These are phyloP conservation scores for Diatrype stigma DNA, from an alignment of 2,329 filamentous ascomycete genomes.

Conservation along the genomic window DNA sequence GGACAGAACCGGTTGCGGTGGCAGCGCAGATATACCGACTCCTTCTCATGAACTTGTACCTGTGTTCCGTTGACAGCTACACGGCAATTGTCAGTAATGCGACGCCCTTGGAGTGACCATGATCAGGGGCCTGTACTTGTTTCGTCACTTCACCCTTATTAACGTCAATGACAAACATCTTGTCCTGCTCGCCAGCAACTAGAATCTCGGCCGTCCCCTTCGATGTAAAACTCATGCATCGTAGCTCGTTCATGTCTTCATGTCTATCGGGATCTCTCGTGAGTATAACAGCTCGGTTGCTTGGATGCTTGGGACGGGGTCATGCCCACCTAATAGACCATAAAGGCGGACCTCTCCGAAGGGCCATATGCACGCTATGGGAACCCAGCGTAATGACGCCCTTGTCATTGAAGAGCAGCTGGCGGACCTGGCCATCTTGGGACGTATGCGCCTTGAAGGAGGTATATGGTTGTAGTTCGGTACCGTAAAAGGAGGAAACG, in stretches of 20 bases:
- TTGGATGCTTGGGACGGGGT: neutral
- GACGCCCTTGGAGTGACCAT: neutral
- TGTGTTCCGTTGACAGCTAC: conserved; percentile 65
- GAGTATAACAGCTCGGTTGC: no score
- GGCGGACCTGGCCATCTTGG: conserved; percentile 74
- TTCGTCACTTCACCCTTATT: conserved; percentile 69
- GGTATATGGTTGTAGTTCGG: conserved; percentile 82
- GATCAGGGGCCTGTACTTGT: conserved; percentile 40
- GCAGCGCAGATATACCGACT: conserved; percentile 89
- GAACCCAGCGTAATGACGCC: conserved; percentile 83
- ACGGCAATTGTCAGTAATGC: conserved; percentile 25
- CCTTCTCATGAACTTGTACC: conserved; percentile 90
- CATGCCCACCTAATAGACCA: conserved; percentile 75
- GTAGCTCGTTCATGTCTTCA: conserved; percentile 77
- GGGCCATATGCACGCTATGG: conserved; percentile 83
- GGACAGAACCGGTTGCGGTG: conserved; percentile 74
- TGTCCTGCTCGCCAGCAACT: conserved; percentile 79
- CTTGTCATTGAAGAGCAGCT: conserved; percentile 86
- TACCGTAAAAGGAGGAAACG: conserved; percentile 82
- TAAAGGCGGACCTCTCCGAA: conserved; percentile 73
- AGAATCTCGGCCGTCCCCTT: conserved; percentile 80
- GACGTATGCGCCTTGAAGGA: conserved; percentile 77
- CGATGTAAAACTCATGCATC: conserved; percentile 93
- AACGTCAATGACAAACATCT: conserved; percentile 74
- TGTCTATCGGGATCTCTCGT: conserved; percentile 40